A percentile compares a stretch with the other conserved stretches of the same genome.
These are phyloP conservation scores for Suaeda aralocaspica DNA, from an alignment of 148 eudicot species.

Conservation along the genomic window DNA sequence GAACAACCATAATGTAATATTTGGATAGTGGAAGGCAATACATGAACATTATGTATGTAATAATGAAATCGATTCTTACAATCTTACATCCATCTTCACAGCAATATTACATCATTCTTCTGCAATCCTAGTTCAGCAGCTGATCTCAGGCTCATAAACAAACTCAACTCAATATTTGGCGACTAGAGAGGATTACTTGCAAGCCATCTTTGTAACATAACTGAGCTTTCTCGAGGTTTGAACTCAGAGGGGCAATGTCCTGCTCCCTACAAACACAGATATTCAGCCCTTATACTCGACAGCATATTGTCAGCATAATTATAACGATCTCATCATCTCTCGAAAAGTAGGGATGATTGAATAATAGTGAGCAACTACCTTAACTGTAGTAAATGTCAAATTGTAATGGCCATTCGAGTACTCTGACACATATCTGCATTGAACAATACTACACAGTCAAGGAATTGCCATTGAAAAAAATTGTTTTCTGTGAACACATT, in stretches of 20 bases:
- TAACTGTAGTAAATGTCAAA: neutral
- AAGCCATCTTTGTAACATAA: slow-evolving; percentile 6
- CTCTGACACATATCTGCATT: slow-evolving; percentile 5
- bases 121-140: too few species aligned
- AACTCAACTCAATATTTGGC: neutral
- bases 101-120: too few species aligned
- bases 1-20: too few species aligned
- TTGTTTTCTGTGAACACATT: neutral
- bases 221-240: neutral
- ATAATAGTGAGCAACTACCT: neutral
- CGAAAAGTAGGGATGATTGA: neutral
- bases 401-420: neutral
- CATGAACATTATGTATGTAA: too few species aligned
- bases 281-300: neutral
- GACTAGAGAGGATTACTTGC: neutral
- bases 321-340: too few species aligned
- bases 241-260: slow-evolving; percentile 8
- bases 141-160: too few species aligned
- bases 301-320: neutral
- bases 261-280: neutral
- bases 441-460: neutral
- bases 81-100: too few species aligned
- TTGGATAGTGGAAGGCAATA: too few species aligned
- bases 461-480: neutral
- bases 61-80: too few species aligned